phyloP scores from a whole-genome alignment of 2,329 filamentous ascomycete genomes.

The Cladosporium sp. region DNA sequence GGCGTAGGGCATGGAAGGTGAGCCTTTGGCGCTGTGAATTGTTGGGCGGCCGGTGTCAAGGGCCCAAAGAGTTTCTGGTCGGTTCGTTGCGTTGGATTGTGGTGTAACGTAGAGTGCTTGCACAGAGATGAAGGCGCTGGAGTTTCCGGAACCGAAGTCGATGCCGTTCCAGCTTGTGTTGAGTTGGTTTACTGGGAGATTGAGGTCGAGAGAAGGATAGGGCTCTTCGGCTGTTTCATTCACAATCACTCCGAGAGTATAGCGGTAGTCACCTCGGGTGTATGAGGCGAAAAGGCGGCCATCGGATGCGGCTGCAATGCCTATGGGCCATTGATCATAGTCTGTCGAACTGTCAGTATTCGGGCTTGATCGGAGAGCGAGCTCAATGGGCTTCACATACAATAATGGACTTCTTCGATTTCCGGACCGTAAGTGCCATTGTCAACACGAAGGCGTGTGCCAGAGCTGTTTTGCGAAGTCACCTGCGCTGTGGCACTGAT shows the following conservation, averaged over 20 bases:
- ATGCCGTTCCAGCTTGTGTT: slow-evolving; percentile 41
- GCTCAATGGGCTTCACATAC: slow-evolving; percentile 1
- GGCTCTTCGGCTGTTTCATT: slow-evolving; percentile 46
- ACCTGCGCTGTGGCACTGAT: slow-evolving; percentile 11
- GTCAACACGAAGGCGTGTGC: slow-evolving; percentile 40
- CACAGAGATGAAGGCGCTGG: slow-evolving; percentile 39
- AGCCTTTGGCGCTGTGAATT: slow-evolving; percentile 34
- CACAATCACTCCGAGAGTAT: slow-evolving; percentile 45
- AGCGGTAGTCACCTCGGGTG: slow-evolving; percentile 43
- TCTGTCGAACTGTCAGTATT: slow-evolving; percentile 11
- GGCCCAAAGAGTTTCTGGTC: slow-evolving; percentile 44
- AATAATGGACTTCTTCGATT: slow-evolving; percentile 49
- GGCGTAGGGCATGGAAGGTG: slow-evolving; percentile 41
- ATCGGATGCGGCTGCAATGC: slow-evolving; percentile 40
- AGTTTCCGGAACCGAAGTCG: slow-evolving; percentile 43
- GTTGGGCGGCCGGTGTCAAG: slow-evolving; percentile 45
- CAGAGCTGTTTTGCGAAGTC: slow-evolving; percentile 25
- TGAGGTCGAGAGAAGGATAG: slow-evolving; percentile 41
- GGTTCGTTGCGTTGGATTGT: slow-evolving; percentile 22
- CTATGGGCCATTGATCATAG: slow-evolving; percentile 46
- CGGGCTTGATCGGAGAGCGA: not conserved
- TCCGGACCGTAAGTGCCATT: slow-evolving; percentile 46
- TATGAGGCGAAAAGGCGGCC: slow-evolving; percentile 45
- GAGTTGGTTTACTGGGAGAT: slow-evolving; percentile 32
- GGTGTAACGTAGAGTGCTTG: slow-evolving; percentile 45